Evolutionary conservation across 805 yeast genomes (phyloP), one percentile per base, ranked within the genome.

Genomic region (Candida xiaguanensis): DNA sequence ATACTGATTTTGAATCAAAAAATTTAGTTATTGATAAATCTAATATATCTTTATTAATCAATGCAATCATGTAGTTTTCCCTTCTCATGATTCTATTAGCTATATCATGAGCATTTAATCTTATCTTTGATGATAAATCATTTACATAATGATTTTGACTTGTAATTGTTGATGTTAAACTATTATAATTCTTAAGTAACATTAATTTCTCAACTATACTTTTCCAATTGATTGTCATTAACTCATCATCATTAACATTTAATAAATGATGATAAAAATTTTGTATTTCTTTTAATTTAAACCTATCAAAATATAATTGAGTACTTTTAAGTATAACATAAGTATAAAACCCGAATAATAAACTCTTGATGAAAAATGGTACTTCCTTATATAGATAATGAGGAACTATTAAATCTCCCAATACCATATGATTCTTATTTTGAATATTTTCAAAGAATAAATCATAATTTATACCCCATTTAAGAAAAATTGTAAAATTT

Each of bases 61-160:
- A 62, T 1, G 97, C 96, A 55, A 93, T 88, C 72, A 89, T 73
- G 58, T 90, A 93, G 56, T 93, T 93, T 44, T 93, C 99, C 49
- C 82, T 86, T 44, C 99, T 71, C 99, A 93, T 90, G 41, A 93
- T 85, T 42, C 99, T 70, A 56, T 93, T 95, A 11, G 97, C 98
- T 37, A 93, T 86, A 52, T 84, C 93, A 58, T 90, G 96, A 3
- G 98, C 95, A 53, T 86, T 91, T 38, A 93, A 71, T 46, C 90
- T 70, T 37, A 79, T 77, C 52, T 84, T 85, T 1, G 89, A 79
- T 44, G 77, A 81, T 42, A 80, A 68, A 53, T 84, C 90, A 45
- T 61, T 64, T 37, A 56, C 44, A 42, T 52, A 56, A 36, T 60
- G 61, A 28, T 34, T 34, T 18, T 39, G 32, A 5, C 50, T 52